phyloP scores from a whole-genome alignment of 2,329 filamentous ascomycete genomes.

The Metarhizium humberi region DNA sequence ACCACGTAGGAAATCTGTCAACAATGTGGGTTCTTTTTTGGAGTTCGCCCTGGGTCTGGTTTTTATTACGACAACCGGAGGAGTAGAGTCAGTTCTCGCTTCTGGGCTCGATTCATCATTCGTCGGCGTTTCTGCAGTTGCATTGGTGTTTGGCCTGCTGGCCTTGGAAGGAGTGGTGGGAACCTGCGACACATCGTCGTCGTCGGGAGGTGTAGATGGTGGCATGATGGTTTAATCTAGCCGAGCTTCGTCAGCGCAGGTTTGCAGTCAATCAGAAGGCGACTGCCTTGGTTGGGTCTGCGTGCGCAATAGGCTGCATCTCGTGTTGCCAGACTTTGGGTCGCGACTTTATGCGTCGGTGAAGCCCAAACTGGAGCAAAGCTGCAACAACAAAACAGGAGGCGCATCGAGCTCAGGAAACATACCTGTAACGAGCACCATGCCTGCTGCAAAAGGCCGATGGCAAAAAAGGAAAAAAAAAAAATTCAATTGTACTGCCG shows the following conservation, averaged over 20 bases:
- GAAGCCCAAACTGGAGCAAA: slow-evolving; percentile 1
- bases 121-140: slow-evolving; percentile 2
- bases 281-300: neutral
- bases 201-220: slow-evolving; percentile 10
- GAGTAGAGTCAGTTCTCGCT: slow-evolving; percentile 32
- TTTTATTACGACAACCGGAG: slow-evolving; percentile 27
- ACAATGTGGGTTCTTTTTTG: slow-evolving; percentile 34
- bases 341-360: neutral
- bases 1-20: slow-evolving; percentile 49
- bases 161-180: slow-evolving; percentile 6
- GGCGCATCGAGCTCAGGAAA: neutral
- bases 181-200: slow-evolving; percentile 10
- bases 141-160: slow-evolving; percentile 2
- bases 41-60: slow-evolving; percentile 25
- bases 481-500: neutral
- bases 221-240: slow-evolving; percentile 14
- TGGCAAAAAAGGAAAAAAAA: neutral
- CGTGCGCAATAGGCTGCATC: neutral
- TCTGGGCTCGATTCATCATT: slow-evolving; percentile 10
- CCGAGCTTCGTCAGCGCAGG: slow-evolving; percentile 6
- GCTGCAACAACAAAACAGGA: neutral
- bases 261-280: neutral
- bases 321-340: neutral
- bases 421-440: slow-evolving; percentile 3
- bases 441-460: neutral